Base-by-base conservation (phyloP, 208 protist species). In the Trypanosoma cruzi region DNA sequence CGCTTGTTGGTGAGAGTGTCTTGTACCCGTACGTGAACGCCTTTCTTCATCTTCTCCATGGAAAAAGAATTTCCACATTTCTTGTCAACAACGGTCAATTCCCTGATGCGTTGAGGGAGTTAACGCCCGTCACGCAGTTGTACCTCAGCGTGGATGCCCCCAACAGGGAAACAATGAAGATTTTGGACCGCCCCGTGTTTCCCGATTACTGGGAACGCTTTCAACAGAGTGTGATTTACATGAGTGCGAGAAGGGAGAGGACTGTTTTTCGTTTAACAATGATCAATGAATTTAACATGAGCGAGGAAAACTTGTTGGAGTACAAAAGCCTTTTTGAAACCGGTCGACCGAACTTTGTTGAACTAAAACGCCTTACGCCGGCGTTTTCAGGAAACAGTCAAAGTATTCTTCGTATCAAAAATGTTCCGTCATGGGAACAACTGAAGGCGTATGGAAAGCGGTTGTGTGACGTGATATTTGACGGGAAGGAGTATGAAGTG, bases 241-340 rank as follows among this genome's bases (percentile, higher is more conserved):
- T 99, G 81, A 81, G 77, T 18, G 64, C 79, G 32, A 96, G 93
- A 75, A 86, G 81, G 68, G 86, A 96, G 70, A 85, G 97, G 59
- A 99, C 97, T 0, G 97, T 99, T 32, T 99, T 99, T 83, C 89
- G 97, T 11, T 81, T 99, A 46, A 99, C 98, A 11, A 86, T 99
- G 68, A 96, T 99, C 44, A 97, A 98, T 57, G 91, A 80, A 18
- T 98, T 94, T 77, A 99, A 99, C 77, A 96, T 96, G 85, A 68
- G 58, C 14, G 68, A 82, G 31, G 86, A 93, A 36, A 90, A 98
- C 64, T 63, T 98, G 11, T 20, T 55, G 36, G 84, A 95, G 69
- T 99, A 99, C 84, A 91, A 90, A 55, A 76, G 87, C 31, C 59
- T 99, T 26, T 94, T 98, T 58, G 73, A 88, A 18, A 72, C 79